Conservation (phyloP, 2,329 filamentous ascomycete species). For the Penicillium decumbens region DNA sequence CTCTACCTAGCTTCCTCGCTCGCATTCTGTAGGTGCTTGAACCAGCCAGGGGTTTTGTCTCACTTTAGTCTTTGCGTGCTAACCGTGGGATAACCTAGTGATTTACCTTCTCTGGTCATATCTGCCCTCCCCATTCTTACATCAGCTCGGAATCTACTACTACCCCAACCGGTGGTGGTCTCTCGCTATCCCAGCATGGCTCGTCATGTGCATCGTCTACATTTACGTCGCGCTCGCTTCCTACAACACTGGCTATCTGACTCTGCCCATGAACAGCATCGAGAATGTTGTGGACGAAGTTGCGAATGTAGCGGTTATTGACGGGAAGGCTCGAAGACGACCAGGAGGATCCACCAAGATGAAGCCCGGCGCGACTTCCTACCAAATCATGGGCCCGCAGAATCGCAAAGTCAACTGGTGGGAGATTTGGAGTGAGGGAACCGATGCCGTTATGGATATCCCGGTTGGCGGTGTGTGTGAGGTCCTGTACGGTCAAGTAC, state of each 20-base stretch:
- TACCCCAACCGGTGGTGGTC: conserved; percentile 99
- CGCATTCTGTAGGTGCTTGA: conserved; percentile 61
- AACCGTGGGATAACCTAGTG: conserved; percentile 29
- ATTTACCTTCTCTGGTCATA: conserved; percentile 78
- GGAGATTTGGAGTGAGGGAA: conserved; percentile 82
- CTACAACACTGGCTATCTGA: conserved; percentile 88
- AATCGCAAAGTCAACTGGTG: conserved; percentile 63
- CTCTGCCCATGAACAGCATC: conserved; percentile 69
- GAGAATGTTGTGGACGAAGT: conserved; percentile 92
- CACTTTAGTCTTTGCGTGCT: not conserved
- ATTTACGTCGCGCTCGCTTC: conserved; percentile 88
- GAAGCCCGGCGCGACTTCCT: conserved; percentile 40
- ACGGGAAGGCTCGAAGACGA: conserved; percentile 60
- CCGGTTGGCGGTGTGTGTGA: conserved; percentile 93
- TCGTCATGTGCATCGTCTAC: conserved; percentile 83
- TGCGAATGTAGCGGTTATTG: conserved; percentile 77
- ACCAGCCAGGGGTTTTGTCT: not conserved
- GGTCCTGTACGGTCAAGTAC: conserved; percentile 71
- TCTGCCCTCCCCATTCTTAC: conserved; percentile 83
- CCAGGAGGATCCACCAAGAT: conserved; percentile 43
- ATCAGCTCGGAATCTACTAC: conserved; percentile 90
- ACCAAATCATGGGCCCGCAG: conserved; percentile 41
- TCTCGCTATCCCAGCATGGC: conserved; percentile 81
- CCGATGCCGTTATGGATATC: conserved; percentile 95
- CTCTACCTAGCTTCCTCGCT: conserved; percentile 85